phyloP scores from a whole-genome alignment of 495 filamentous ascomycete genomes.

The Talaromyces proteolyticus region DNA sequence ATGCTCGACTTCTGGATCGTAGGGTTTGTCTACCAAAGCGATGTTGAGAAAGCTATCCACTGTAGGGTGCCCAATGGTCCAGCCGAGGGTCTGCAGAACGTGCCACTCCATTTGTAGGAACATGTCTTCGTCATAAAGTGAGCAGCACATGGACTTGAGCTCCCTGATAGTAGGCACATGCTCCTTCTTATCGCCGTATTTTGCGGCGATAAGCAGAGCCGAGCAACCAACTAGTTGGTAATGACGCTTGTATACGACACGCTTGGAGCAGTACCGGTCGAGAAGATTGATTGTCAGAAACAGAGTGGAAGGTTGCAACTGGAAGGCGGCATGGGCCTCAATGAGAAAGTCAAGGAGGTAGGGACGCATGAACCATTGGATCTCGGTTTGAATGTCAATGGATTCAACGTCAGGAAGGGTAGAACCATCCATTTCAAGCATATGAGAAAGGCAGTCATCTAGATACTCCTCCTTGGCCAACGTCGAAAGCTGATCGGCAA shows the following conservation, averaged over 20 bases:
- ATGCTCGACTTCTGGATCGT: conserved; percentile 83
- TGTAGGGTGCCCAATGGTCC: conserved; percentile 93
- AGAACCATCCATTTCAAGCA: conserved; percentile 95
- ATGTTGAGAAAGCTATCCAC: conserved; percentile 88
- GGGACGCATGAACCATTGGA: conserved; percentile 99
- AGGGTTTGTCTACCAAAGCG: conserved; percentile 53
- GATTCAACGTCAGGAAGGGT: conserved; percentile 93
- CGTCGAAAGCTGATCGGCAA: conserved; percentile 82
- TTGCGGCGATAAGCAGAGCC: conserved; percentile 91
- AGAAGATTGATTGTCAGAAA: conserved; percentile 96
- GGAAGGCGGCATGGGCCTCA: conserved; percentile 93
- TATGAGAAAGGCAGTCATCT: conserved; percentile 86
- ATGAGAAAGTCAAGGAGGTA: conserved; percentile 98
- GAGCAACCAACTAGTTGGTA: conserved; percentile 98
- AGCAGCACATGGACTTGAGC: conserved; percentile 98
- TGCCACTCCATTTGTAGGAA: conserved; percentile 99
- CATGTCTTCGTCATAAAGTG: conserved; percentile 97
- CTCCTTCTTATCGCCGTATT: conserved; percentile 98
- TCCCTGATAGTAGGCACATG: conserved; percentile 92
- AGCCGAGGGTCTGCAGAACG: conserved; percentile 93
- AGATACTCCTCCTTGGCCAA: conserved; percentile 81
- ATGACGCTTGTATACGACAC: conserved; percentile 98
- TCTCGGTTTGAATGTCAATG: conserved; percentile 98
- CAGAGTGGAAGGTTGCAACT: conserved; percentile 86
- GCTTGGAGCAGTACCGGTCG: conserved; percentile 93